Conservation (phyloP, 2,329 filamentous ascomycete species). For the Catunica adiposa region DNA sequence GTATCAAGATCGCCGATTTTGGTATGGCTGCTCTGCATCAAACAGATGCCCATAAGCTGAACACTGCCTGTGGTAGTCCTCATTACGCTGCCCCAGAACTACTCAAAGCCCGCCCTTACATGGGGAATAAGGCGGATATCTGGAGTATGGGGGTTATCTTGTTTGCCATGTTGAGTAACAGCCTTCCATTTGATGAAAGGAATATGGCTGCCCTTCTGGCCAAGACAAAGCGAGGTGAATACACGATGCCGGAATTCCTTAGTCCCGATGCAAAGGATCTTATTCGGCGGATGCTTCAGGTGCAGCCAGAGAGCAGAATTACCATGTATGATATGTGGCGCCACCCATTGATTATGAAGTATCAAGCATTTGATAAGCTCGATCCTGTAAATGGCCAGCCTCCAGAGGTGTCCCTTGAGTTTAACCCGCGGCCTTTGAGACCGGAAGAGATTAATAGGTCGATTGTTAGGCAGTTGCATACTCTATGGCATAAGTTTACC, state of each 20-base stretch:
- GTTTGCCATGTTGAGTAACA: conserved; percentile 71
- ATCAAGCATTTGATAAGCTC: conserved; percentile 56
- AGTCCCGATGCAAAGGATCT: conserved; percentile 58
- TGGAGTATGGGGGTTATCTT: conserved; percentile 90
- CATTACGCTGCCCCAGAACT: conserved; percentile 94
- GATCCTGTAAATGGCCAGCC: conserved; percentile 38
- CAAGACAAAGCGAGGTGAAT: conserved; percentile 42
- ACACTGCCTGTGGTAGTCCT: conserved; percentile 85
- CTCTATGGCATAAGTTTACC: conserved; percentile 76
- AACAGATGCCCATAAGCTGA: conserved; percentile 59
- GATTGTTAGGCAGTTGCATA: conserved; percentile 69
- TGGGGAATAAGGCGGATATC: conserved; percentile 73
- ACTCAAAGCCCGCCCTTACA: conserved; percentile 59
- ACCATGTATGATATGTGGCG: conserved; percentile 67
- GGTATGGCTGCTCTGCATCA: conserved; percentile 91
- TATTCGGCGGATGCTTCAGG: conserved; percentile 61
- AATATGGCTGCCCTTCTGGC: conserved; percentile 46
- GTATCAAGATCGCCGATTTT: conserved; percentile 92
- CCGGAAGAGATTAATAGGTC: conserved; percentile 61
- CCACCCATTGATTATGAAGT: conserved; percentile 74
- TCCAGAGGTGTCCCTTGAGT: conserved; percentile 42
- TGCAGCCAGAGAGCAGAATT: conserved; percentile 64
- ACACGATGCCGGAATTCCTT: conserved; percentile 45
- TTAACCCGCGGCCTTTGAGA: conserved; percentile 39
- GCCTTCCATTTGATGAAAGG: conserved; percentile 63